Conservation (phyloP, 2,329 filamentous ascomycete species). For the Hypoxylon sp. region DNA sequence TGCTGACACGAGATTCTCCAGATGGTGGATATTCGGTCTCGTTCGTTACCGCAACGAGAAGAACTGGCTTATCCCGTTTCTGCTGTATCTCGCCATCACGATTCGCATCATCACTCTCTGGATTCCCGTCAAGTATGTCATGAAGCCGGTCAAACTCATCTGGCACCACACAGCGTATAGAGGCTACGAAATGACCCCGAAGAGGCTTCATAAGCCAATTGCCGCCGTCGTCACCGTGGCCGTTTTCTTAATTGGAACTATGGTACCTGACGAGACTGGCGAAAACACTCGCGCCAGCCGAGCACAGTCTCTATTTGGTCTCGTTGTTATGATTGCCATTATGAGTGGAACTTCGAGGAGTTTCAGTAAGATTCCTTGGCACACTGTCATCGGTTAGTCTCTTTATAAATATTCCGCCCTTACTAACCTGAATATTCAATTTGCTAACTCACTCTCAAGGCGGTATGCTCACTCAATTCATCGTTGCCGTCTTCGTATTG, state of each 20-base stretch:
- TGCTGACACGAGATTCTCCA: constrained; percentile 42
- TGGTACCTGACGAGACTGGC: constrained; percentile 75
- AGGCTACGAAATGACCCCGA: constrained; percentile 72
- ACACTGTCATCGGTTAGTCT: constrained; percentile 75
- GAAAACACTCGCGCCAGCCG: constrained; percentile 86
- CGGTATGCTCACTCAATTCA: constrained; percentile 88
- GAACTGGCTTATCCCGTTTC: constrained; percentile 87
- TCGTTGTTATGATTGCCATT: constrained; percentile 74
- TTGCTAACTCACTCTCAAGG: constrained; percentile 49
- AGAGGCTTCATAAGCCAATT: constrained; percentile 71
- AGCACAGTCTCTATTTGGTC: constrained; percentile 82
- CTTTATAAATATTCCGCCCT: neutral
- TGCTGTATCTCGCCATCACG: constrained; percentile 80
- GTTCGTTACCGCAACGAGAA: constrained; percentile 75
- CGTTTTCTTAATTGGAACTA: constrained; percentile 81
- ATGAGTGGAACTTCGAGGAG: constrained; percentile 80
- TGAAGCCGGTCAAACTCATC: constrained; percentile 71
- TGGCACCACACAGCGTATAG: constrained; percentile 75
- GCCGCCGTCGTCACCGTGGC: constrained; percentile 74
- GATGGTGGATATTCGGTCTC: constrained; percentile 57
- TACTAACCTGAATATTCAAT: neutral
- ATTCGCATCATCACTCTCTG: constrained; percentile 81
- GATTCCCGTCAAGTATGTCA: constrained; percentile 74
- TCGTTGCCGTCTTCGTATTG: constrained; percentile 89
- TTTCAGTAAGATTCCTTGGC: constrained; percentile 74